Conservation (phyloP, 2,329 filamentous ascomycete species). For the Microsporum canis region DNA sequence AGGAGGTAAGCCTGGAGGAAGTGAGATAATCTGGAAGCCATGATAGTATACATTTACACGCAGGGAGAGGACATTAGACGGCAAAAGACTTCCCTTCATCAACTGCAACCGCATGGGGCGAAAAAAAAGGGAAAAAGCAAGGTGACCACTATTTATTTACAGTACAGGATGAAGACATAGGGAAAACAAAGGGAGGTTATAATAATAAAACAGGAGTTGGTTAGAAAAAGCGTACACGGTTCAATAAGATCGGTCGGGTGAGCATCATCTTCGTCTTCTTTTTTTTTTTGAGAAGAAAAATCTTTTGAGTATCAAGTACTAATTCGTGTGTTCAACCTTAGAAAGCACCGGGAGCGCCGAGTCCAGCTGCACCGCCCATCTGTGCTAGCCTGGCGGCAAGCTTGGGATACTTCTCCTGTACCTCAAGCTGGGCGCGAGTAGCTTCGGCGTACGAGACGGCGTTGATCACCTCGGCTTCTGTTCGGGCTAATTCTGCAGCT, state of each 20-base stretch:
- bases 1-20: too few relatives aligned
- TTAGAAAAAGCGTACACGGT: neutral
- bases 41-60: neutral
- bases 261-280: neutral
- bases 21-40: neutral
- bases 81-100: neutral
- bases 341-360: slow-evolving; percentile 15
- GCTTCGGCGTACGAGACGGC: slow-evolving; percentile 95
- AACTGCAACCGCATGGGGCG: neutral
- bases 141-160: slow-evolving; percentile 1
- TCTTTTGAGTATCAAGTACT: too few relatives aligned
- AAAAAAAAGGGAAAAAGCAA: neutral
- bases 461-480: slow-evolving; percentile 91
- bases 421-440: slow-evolving; percentile 87
- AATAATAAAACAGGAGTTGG: neutral
- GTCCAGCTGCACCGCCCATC: slow-evolving; percentile 39
- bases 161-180: neutral
- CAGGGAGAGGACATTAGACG: neutral
- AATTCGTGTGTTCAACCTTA: neutral
- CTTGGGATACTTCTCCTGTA: slow-evolving; percentile 76
- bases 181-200: neutral
- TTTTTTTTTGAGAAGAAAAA: neutral
- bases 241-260: neutral
- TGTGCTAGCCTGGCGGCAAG: slow-evolving; percentile 60
- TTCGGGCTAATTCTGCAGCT: slow-evolving; percentile 85